A percentile compares a stretch with the other conserved stretches of the same genome.
phyloP scores from a whole-genome alignment of 108 stramenopile genomes.

The Pseudonitzschia multistriata region DNA sequence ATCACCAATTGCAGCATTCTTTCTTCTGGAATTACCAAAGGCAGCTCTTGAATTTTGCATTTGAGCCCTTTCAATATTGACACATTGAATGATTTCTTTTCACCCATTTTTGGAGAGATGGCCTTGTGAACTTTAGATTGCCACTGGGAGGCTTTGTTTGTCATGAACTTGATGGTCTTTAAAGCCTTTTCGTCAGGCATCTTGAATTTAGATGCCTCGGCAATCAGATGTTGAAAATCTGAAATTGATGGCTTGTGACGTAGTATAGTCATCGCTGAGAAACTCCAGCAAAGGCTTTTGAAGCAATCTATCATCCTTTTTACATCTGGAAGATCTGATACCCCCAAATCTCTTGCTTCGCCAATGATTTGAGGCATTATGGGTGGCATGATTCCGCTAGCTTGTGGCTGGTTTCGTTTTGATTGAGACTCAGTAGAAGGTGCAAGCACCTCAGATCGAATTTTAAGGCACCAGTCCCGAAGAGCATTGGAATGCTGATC shows the following conservation, averaged over 20 bases:
- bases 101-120: slow-evolving; percentile 49
- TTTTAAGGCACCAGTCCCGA: slow-evolving; percentile 58
- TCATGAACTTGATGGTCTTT: slow-evolving; percentile 57
- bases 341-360: slow-evolving; percentile 51
- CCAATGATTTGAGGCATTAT: slow-evolving; percentile 42
- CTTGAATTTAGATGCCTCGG: slow-evolving; percentile 41
- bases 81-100: slow-evolving; percentile 44
- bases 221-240: slow-evolving; percentile 49
- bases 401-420: slow-evolving; percentile 44
- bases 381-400: slow-evolving; percentile 36
- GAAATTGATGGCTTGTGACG: slow-evolving; percentile 47
- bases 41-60: slow-evolving; percentile 38
- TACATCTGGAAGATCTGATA: slow-evolving; percentile 56
- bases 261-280: slow-evolving; percentile 41
- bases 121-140: slow-evolving; percentile 58
- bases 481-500: slow-evolving; percentile 36
- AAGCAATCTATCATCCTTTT: slow-evolving; percentile 49
- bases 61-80: slow-evolving; percentile 46
- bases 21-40: slow-evolving; percentile 51
- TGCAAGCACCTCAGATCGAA: slow-evolving; percentile 50
- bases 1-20: slow-evolving; percentile 47
- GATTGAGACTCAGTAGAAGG: slow-evolving; percentile 45
- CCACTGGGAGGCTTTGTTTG: slow-evolving; percentile 52
- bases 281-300: slow-evolving; percentile 66
- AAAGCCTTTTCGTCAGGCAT: slow-evolving; percentile 69